Evolutionary conservation across 345 rosid genomes (phyloP), one percentile per base, ranked within the genome.

Genomic region (Trapa bicornis): DNA sequence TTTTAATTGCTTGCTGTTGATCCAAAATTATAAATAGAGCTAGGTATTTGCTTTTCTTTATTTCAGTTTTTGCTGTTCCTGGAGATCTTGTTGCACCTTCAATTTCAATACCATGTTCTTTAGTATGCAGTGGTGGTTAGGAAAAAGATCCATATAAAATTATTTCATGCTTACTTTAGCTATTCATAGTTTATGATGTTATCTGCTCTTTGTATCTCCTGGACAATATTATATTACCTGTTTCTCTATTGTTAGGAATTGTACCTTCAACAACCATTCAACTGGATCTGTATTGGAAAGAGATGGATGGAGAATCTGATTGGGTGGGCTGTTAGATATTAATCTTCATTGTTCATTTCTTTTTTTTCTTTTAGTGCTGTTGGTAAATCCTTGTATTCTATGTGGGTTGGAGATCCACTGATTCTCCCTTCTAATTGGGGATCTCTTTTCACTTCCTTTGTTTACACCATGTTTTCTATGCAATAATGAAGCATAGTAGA

Each of bases 261-360:
- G 95, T 91, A 77, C 99, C 97, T 68, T 70, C 75, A 48, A 72
- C 82, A 70, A 81, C 92, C 68, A 75, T 86, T 75, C 95, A 83
- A 70, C 70, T 84, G 74, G 95, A 91, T 77, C 64, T 89, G 71
- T 85, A 81, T 67, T 89, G 99, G 95, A 94, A 86, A 86, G 95
- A 80, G 81, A 82, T 81, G 86, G 96, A 86, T 83, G 97, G 97
- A 73, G 97, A 91, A 64, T 87, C 97, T 56, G 99, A 91, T 79
- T 94, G 97, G 99, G 97, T 94, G 83, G 71, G 81, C 16, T 58
- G 16, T 58, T 10, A 58, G 63, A 32, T 32, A 33, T 54, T 54
- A 54, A 54, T 58, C 15, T 38, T 6, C 63, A 35, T 5, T 35
- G 12, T 58, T 13, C 54, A n/a, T 1, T 54, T 54, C 29, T 29